Evolutionary conservation across 768 basidiomycete genomes (phyloP).

Genomic region (Clathrus columnatus): DNA sequence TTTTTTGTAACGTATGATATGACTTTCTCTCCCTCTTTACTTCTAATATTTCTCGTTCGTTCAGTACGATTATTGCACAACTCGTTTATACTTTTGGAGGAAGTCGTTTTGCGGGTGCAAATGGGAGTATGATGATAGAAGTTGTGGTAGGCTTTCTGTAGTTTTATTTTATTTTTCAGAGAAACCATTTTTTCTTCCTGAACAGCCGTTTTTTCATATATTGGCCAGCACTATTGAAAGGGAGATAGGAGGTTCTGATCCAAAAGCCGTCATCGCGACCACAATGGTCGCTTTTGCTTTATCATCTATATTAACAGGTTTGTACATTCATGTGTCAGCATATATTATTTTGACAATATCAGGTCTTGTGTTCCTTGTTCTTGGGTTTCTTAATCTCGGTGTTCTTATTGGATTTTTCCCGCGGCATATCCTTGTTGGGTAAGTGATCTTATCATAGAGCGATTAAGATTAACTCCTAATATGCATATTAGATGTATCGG

Average conservation of each 20-base stretch:
- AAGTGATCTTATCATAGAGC: conserved; percentile 18
- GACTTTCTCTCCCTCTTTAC: not conserved
- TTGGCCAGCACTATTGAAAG: conserved; percentile 68
- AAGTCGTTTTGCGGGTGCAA: conserved; percentile 81
- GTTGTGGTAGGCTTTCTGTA: conserved; percentile 59
- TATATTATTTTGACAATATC: conserved; percentile 12
- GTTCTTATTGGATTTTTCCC: conserved; percentile 92
- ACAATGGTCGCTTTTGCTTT: conserved; percentile 85
- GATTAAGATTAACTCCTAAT: not conserved
- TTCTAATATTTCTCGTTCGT: conserved; percentile 8
- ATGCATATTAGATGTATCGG: conserved; percentile 62
- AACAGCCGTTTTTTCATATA: conserved; percentile 93
- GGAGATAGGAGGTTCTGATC: conserved; percentile 62
- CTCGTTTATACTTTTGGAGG: conserved; percentile 80
- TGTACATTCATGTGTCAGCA: conserved; percentile 15
- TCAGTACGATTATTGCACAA: conserved; percentile 68
- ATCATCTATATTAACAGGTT: conserved; percentile 81
- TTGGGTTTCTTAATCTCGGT: conserved; percentile 78
- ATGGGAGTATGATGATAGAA: conserved; percentile 98
- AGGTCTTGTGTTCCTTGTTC: conserved; percentile 78
- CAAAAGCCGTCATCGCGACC: conserved; percentile 74
- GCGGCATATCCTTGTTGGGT: conserved; percentile 93
- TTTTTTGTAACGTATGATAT: conserved; percentile 81
- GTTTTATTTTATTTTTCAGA: not conserved
- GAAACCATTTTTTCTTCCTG: not conserved